Percentiles rank a stretch among this genome's conserved stretches.
These are phyloP conservation scores for Ustilago vetiveriae DNA, from an alignment of 1,284 basidiomycete genomes.

Conservation along the genomic window DNA sequence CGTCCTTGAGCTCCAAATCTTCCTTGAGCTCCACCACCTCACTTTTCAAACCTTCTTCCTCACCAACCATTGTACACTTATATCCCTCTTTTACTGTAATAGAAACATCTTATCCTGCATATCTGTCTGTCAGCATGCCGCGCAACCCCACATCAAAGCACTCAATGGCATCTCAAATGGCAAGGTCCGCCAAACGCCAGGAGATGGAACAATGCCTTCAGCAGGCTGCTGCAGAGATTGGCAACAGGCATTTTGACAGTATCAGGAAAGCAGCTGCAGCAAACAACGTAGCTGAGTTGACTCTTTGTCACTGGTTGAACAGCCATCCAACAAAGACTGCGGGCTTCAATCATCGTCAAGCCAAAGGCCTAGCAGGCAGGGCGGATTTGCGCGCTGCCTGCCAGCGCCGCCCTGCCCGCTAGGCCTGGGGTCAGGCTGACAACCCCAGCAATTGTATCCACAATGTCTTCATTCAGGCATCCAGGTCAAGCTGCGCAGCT, in stretches of 20 bases:
- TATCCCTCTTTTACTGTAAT: neutral
- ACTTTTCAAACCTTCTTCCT: neutral
- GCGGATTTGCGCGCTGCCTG: too few relatives aligned
- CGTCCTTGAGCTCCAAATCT: neutral
- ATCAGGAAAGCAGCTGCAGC: constrained; percentile 5
- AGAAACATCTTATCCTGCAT: neutral
- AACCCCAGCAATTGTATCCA: too few relatives aligned
- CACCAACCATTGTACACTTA: neutral
- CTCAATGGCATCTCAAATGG: neutral
- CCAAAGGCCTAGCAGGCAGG: too few relatives aligned
- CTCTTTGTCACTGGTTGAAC: constrained; percentile 3
- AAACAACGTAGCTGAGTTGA: constrained; percentile 5
- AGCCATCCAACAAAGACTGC: too few relatives aligned
- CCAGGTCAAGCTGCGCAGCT: too few relatives aligned
- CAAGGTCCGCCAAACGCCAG: neutral
- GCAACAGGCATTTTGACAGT: neutral
- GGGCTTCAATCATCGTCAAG: too few relatives aligned
- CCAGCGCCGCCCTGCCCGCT: too few relatives aligned
- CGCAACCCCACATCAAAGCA: neutral
- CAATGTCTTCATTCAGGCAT: too few relatives aligned
- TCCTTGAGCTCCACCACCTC: neutral
- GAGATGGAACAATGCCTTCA: neutral
- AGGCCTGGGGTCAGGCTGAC: too few relatives aligned
- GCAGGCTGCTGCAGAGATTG: constrained; percentile 1
- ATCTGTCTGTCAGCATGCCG: neutral